Base-by-base conservation (phyloP, 768 basidiomycete species). In the Pisolithus albus region DNA sequence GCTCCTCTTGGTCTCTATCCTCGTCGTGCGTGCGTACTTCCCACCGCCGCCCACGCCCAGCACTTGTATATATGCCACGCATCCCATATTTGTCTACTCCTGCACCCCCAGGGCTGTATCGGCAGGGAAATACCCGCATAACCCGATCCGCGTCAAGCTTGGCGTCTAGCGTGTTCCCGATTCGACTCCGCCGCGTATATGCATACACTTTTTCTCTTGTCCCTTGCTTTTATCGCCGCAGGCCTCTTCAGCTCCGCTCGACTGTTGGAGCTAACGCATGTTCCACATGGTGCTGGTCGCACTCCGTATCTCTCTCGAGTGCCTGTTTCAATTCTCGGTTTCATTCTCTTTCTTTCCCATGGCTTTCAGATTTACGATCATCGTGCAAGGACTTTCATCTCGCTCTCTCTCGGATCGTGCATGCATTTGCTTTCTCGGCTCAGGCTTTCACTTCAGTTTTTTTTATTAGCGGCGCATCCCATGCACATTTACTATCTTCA, bases 1-100 rank as follows among this genome's bases (percentile, higher is more conserved):
- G 24, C 19, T 16, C 13, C 45, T 36, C 50, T n/a, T 47, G 52
- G 21, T 23, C 58, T 54, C 57, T 64, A 64, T 62, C 62, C 4
- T 11, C 11, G 5, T 34, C 13, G 13, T 34, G 34, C 34, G 34
- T 11, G 34, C 34, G 34, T 34, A 34, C 34, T 34, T 5, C 34
- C 11, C 30, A 8, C 30, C 30, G 30, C 10, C 21, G 21, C 21
- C 21, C 30, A 32, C 30, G 34, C 34, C 34, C 4, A 34, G 5
- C 13, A 11, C 11, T 34, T 34, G 34, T 34, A 34, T 34, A 34
- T 34, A 34, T 34, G 34, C 34, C 34, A 34, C 13, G 13, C 13
- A 30, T 30, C 30, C 30, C 30, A 10, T 30, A 30, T 30, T 6
- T 30, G 30, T 30, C 30, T 4, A 26, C 30, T 9, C 11, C 21